Conservation (phyloP, 768 basidiomycete species). For the Boletus subcaerulescens region DNA sequence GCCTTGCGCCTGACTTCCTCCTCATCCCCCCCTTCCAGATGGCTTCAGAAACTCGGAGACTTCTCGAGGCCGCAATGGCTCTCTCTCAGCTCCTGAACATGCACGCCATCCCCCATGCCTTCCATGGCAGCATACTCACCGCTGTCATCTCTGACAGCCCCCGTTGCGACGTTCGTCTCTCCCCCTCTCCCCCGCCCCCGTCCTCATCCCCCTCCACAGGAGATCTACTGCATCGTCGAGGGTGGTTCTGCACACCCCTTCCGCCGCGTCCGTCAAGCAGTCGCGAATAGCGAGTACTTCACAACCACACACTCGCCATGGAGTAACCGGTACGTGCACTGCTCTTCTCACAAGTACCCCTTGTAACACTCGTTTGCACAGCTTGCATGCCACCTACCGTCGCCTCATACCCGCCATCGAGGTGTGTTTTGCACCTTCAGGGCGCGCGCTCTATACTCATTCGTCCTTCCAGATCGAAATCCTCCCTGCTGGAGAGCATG, state of each 20-base stretch:
- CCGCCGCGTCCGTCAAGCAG: conserved; percentile 74
- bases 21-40: conserved; percentile 34
- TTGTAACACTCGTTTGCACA: conserved; percentile 29
- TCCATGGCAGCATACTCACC: conserved; percentile 72
- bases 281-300: conserved; percentile 61
- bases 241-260: conserved; percentile 72
- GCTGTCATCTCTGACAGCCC: conserved; percentile 65
- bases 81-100: conserved; percentile 64
- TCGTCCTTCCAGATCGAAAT: conserved; percentile 65
- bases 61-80: conserved; percentile 73
- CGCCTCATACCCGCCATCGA: conserved; percentile 75
- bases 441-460: conserved; percentile 7
- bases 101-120: conserved; percentile 69
- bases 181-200: neutral
- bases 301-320: conserved; percentile 74
- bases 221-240: conserved; percentile 83
- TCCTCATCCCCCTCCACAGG: conserved; percentile 43
- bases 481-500: conserved; percentile 75
- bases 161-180: conserved; percentile 58
- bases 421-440: conserved; percentile 36
- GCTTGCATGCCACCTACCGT: conserved; percentile 73
- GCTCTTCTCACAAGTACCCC: neutral
- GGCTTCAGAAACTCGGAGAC: conserved; percentile 64
- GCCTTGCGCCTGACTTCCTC: conserved; percentile 38
- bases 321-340: conserved; percentile 65